These are phyloP conservation scores for Phylloporus sp. DNA, from an alignment of 768 basidiomycete species.

Conservation along the genomic window DNA sequence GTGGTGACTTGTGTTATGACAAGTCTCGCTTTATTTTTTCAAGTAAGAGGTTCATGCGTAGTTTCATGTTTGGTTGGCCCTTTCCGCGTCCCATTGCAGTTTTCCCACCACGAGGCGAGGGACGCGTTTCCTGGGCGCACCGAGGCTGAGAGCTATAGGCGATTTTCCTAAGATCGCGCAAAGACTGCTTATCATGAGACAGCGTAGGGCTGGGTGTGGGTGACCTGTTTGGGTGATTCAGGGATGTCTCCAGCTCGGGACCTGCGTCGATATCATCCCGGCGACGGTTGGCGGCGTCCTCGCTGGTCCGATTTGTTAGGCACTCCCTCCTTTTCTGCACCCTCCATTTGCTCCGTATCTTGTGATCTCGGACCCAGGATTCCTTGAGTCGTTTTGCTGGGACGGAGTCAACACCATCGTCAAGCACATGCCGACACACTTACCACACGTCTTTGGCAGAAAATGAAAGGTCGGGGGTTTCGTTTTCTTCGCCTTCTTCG, in stretches of 20 bases:
- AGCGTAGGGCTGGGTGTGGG: neutral
- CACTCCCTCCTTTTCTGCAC: slow-evolving; percentile 57
- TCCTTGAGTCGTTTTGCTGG: slow-evolving; percentile 78
- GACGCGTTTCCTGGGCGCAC: slow-evolving; percentile 54
- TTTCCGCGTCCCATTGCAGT: slow-evolving; percentile 24
- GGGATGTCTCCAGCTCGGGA: neutral
- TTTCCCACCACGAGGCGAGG: slow-evolving; percentile 31
- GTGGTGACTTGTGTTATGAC: slow-evolving; percentile 25
- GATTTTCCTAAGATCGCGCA: slow-evolving; percentile 58
- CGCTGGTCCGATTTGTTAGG: slow-evolving; percentile 15
- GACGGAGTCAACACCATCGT: slow-evolving; percentile 4
- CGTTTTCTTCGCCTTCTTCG: slow-evolving; percentile 32
- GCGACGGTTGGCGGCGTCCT: neutral
- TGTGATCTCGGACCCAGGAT: slow-evolving; percentile 72
- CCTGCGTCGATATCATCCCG: neutral
- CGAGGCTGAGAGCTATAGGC: slow-evolving; percentile 60
- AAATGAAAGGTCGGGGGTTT: slow-evolving; percentile 70
- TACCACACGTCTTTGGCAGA: slow-evolving; percentile 61
- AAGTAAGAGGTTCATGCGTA: slow-evolving; percentile 82
- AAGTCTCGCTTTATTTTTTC: slow-evolving; percentile 76
- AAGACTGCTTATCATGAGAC: slow-evolving; percentile 24
- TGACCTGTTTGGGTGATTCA: slow-evolving; percentile 1
- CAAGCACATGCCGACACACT: slow-evolving; percentile 6
- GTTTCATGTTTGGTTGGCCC: slow-evolving; percentile 74
- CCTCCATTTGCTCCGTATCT: slow-evolving; percentile 78